Evolutionary conservation across 192 early-diverging fungal genomes (phyloP), one percentile per base, ranked within the genome.

Genomic region (Coemansia sp.): DNA sequence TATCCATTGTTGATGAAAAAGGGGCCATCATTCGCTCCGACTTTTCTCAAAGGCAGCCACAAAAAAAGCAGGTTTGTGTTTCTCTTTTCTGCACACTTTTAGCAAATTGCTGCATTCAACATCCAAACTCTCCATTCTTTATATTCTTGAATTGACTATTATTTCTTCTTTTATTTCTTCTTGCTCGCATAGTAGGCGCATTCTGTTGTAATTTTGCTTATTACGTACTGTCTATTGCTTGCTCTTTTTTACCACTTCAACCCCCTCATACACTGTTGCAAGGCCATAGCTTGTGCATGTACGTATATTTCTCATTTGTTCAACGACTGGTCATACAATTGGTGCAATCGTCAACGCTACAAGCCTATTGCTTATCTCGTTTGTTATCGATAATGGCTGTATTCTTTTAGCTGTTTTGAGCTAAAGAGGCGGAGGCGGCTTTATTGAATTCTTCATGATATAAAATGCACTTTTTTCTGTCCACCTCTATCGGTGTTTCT

Each of bases 21-120:
- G 32, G 32, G 32, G 32, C 32, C 32, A 4, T 32, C 32, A 32
- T 32, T 32, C 32, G 32, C 32, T 32, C 32, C 32, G 32, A 32
- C 32, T 32, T 32, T 32, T 32, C 32, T 32, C 51, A 54, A 54
- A 54, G 51, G 11, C 51, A n/a, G 51, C 51, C 21, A 49, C 47
- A 49, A 8, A 15, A 54, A 54, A 54, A 54, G 22, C 51, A 54
- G 51, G 51, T 54, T 54, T 15, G 19, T 26, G 12, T 54, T 54
- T 54, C 10, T 26, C 51, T 54, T 12, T 54, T 54, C 13, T 54
- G 7, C 51, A 22, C 10, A 54, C 22, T 52, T n/a, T 49, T 49
- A 18, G 32, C 32, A 16, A 49, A 49, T 49, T 18, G 19, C 13
- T 54, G 51, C 51, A 54, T 21, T 54, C 26, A 54, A 52, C 22